These are phyloP conservation scores for Atkinsonella hypoxylon DNA, from an alignment of 2,329 filamentous ascomycete species.

Conservation along the genomic window DNA sequence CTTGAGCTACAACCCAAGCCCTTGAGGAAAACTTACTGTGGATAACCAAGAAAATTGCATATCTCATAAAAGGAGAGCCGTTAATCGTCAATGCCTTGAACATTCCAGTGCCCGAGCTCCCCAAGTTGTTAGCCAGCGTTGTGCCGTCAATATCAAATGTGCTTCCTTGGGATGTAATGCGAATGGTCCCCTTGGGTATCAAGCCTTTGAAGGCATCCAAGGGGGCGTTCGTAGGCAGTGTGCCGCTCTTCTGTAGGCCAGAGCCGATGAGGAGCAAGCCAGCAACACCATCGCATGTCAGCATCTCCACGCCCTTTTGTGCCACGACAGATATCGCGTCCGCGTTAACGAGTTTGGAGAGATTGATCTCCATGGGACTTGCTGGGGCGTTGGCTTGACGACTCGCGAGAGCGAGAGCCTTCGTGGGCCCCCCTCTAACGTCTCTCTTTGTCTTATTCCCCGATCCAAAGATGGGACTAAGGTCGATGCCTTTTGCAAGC, in stretches of 20 bases:
- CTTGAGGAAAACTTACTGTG: constrained; percentile 3
- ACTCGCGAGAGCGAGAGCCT: background rate
- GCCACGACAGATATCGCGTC: constrained; percentile 17
- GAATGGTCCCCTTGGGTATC: constrained; percentile 15
- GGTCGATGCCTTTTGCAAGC: constrained; percentile 10
- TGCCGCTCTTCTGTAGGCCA: constrained; percentile 15
- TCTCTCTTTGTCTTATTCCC: background rate
- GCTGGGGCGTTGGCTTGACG: background rate
- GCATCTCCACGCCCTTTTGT: constrained; percentile 18
- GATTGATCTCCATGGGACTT: constrained; percentile 7
- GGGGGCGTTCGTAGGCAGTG: constrained; percentile 8
- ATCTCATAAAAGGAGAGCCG: background rate
- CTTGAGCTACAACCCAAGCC: no score
- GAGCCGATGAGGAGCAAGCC: constrained; percentile 16
- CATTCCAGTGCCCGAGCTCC: constrained; percentile 3
- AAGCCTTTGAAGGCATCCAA: constrained; percentile 10
- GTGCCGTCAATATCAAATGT: constrained; percentile 16
- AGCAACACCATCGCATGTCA: constrained; percentile 22
- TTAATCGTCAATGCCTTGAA: constrained; percentile 6
- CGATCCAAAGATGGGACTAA: constrained; percentile 1
- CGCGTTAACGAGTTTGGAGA: constrained; percentile 17
- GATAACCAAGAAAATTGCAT: constrained; percentile 1
- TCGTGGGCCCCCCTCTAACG: background rate
- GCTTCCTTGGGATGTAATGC: constrained; percentile 16
- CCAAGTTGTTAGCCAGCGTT: constrained; percentile 10